Evolutionary conservation across 1,284 basidiomycete species (phyloP).

Genomic region (Pterula multifida): DNA sequence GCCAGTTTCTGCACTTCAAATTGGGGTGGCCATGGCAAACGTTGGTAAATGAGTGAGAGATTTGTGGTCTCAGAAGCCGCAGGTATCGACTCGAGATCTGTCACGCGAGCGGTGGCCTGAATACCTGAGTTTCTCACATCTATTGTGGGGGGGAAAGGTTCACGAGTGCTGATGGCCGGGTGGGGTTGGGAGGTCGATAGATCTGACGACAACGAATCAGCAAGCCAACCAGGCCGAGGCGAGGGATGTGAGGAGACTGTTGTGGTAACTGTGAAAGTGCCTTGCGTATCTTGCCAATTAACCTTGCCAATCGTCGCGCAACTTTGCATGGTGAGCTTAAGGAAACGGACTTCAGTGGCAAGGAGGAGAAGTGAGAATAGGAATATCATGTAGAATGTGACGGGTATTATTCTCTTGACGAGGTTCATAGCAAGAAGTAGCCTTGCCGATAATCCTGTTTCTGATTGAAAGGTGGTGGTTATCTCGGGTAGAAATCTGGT

Average conservation of each 20-base stretch:
- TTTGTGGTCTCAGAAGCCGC: conserved; percentile 13
- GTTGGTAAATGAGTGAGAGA: conserved; percentile 16
- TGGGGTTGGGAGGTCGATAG: conserved; percentile 5
- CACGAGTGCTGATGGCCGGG: conserved; percentile 7
- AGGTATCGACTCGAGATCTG: no score
- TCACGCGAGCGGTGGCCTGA: not conserved
- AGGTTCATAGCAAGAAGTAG: not conserved
- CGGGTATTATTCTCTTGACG: not conserved
- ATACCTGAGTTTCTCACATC: conserved; percentile 6
- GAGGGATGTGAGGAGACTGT: conserved; percentile 17
- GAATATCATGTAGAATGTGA: not conserved
- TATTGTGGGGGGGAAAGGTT: conserved; percentile 3
- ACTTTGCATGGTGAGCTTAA: conserved; percentile 23
- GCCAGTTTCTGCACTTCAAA: conserved; percentile 8
- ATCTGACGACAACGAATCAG: conserved; percentile 4
- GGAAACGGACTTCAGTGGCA: conserved; percentile 23
- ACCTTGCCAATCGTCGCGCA: conserved; percentile 14
- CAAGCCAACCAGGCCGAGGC: conserved; percentile 13
- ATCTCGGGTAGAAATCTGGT: not conserved
- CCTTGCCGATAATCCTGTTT: not conserved
- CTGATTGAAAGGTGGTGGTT: not conserved
- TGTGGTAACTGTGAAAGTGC: conserved; percentile 25
- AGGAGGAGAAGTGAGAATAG: conserved; percentile 10
- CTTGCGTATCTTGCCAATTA: conserved; percentile 15
- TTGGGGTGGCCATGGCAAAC: conserved; percentile 3